Conservation (phyloP, 306 rosid species). For the Fragaria vesca region DNA sequence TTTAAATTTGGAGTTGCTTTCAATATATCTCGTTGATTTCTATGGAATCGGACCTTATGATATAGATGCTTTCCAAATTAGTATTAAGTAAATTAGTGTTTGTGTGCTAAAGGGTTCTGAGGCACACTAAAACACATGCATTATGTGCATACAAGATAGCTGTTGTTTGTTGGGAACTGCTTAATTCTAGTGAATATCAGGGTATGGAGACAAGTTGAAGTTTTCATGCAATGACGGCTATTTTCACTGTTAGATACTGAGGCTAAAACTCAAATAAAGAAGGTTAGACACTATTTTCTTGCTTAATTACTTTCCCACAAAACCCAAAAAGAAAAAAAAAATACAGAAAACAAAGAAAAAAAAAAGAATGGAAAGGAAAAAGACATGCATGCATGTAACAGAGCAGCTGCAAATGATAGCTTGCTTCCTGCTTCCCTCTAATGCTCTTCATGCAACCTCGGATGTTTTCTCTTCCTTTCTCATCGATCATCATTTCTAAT, state of each 20-base stretch:
- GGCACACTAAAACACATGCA: background rate
- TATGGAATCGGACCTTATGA: conserved; percentile 14
- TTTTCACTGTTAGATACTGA: background rate
- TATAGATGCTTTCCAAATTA: background rate
- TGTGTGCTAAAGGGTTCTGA: background rate
- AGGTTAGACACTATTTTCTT: background rate
- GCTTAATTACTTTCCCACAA: background rate
- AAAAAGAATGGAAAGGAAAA: too few species aligned
- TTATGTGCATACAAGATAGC: background rate
- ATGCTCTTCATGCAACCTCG: background rate
- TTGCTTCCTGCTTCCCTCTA: background rate
- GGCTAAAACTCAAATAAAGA: background rate
- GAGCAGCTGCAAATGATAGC: background rate
- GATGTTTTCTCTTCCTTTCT: background rate
- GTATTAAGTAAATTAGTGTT: background rate
- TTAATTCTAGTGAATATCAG: background rate
- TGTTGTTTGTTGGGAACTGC: background rate
- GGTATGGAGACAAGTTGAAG: background rate
- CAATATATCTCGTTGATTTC: background rate
- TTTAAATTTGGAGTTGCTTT: conserved; percentile 6
- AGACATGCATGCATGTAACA: background rate
- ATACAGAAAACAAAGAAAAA: too few species aligned
- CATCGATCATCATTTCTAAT: background rate
- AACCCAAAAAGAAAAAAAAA: too few species aligned
- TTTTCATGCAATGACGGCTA: background rate